A percentile compares a stretch with the other conserved stretches of the same genome.
phyloP scores from a whole-genome alignment of 2,329 filamentous ascomycete species.

The Pleochaeta shiraiana region DNA sequence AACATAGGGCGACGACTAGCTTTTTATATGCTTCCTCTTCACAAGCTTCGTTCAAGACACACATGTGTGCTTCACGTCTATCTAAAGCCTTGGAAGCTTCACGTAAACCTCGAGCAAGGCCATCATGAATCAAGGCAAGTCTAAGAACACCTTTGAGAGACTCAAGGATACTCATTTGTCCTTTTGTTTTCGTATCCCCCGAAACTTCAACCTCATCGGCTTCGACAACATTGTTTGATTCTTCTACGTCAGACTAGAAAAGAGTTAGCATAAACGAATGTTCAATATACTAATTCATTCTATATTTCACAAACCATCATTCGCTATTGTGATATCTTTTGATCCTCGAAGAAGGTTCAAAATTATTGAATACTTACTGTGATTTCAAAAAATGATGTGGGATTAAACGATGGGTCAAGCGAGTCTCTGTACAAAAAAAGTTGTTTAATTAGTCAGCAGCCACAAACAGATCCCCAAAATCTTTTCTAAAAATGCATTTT shows the following conservation, averaged over 20 bases:
- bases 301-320: constrained; percentile 12
- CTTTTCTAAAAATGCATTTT: too few species aligned
- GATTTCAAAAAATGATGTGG: too few species aligned
- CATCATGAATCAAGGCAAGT: constrained; percentile 98
- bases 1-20: constrained; percentile 95
- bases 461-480: too few species aligned
- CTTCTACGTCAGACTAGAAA: constrained; percentile 99
- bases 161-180: constrained; percentile 95
- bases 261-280: neutral
- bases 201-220: constrained; percentile 85
- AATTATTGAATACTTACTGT: too few species aligned
- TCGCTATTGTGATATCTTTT: constrained; percentile 13
- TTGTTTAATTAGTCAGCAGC: too few species aligned
- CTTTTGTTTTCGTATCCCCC: constrained; percentile 66
- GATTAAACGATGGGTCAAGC: too few species aligned
- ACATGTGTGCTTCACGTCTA: constrained; percentile 98
- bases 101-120: constrained; percentile 92
- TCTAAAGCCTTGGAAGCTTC: constrained; percentile 98
- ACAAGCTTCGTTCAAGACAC: constrained; percentile 98
- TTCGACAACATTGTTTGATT: constrained; percentile 71
- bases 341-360: constrained; percentile 17
- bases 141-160: constrained; percentile 98
- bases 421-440: too few species aligned
- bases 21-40: constrained; percentile 99
- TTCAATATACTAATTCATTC: constrained; percentile 2